Base-by-base conservation (phyloP, 1,139 yeast species). In the Suhomyces panamericanus region DNA sequence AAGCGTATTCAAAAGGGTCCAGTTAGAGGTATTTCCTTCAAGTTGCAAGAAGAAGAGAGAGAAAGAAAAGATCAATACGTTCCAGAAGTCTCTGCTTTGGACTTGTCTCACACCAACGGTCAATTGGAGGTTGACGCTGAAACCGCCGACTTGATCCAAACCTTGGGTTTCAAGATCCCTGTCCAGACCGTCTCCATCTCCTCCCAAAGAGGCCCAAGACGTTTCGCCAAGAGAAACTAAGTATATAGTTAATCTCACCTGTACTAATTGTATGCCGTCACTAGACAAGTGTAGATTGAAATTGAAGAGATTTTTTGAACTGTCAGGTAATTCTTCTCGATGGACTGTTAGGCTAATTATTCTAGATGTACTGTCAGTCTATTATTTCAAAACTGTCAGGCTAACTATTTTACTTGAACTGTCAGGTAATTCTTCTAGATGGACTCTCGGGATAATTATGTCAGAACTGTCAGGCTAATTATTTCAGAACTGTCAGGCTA, bases 1-100 rank as follows among this genome's bases (percentile, higher is more conserved):
- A 91, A 89, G 86, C 91, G 99, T 84, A 93, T 93, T 73, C 99
- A 95, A 81, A 93, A 93, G 85, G 99, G 99, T 73, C 99, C 99
- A 83, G 99, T 93, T 67, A 91, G 98, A 86, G 99, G 99, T 83
- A 95, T 93, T 67, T 93, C 99, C 69, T 93, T 93, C 96, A 95
- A 95, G 81, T 89, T 93, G 73, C 99, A 93, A 85, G 99, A 93
- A 83, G 99, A 93, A 82, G 99, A 95, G 85, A 93, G 99, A 86
- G 99, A 95, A 83, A 88, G 99, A 84, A 93, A 95, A 83, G 99
- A 95, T 80, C 99, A 95, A 83, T 95, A 91, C 80, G 99, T 95
- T 70, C 99, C 99, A 80, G 98, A 91, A 77, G 96, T 91, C 71
- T 95, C 99, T 74, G 99, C 99, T 75, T 88, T 95, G 77, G 98